phyloP scores from a whole-genome alignment of 2,329 filamentous ascomycete genomes.

The Aspergillus fumigatus region DNA sequence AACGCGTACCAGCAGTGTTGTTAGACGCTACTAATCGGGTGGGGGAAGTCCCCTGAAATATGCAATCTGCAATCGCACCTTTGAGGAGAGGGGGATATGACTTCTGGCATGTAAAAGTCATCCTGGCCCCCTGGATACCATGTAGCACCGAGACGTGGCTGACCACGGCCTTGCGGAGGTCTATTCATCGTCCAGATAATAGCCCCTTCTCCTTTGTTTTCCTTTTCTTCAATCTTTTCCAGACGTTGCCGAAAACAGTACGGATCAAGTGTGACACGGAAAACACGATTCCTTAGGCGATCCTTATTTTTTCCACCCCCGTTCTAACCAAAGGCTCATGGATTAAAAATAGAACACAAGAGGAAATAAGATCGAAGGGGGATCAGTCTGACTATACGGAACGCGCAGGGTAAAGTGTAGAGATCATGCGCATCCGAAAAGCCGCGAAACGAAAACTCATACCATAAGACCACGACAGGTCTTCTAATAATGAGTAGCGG shows the following conservation, averaged over 20 bases:
- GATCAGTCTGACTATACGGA: neutral
- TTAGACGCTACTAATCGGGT: slow-evolving; percentile 3
- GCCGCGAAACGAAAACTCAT: neutral
- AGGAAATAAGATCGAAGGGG: neutral
- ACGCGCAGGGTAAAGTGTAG: neutral
- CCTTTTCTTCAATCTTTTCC: neutral
- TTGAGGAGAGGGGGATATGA: slow-evolving; percentile 67
- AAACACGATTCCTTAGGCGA: slow-evolving; percentile 2
- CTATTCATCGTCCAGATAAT: slow-evolving; percentile 29
- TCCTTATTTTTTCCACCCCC: neutral
- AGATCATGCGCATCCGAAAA: neutral
- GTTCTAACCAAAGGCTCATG: neutral
- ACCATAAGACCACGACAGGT: neutral
- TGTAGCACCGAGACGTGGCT: slow-evolving; percentile 53
- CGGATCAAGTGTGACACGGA: neutral
- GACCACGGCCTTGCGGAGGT: slow-evolving; percentile 35
- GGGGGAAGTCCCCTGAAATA: slow-evolving; percentile 4
- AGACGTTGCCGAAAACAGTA: neutral
- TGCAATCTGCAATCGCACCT: slow-evolving; percentile 46
- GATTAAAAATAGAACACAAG: neutral
- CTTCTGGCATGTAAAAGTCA: slow-evolving; percentile 65
- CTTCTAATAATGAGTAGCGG: neutral
- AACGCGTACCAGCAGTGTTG: slow-evolving; percentile 12
- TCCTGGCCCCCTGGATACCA: slow-evolving; percentile 65
- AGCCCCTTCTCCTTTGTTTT: neutral